Conservation (phyloP, 2,329 filamentous ascomycete genomes). For the Talaromyces sp. region DNA sequence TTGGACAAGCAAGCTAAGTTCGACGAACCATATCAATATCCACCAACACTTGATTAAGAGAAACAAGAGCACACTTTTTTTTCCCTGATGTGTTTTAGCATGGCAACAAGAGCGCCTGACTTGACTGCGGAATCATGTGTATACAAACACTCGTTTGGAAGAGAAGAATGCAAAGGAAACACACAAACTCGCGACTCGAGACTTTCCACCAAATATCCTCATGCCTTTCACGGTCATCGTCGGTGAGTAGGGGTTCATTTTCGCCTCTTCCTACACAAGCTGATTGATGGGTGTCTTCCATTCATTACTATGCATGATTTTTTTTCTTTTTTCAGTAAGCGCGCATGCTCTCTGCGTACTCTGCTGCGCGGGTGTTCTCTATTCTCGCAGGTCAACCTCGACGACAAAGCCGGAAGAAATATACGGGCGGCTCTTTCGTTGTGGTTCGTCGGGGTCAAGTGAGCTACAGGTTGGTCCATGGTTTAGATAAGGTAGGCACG, state of each 20-base stretch:
- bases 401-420: background rate
- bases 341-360: background rate
- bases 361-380: background rate
- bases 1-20: conserved; percentile 38
- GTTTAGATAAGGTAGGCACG: conserved; percentile 11
- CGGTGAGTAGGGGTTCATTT: conserved; percentile 28
- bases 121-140: background rate
- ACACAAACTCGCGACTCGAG: background rate
- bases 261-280: conserved; percentile 23
- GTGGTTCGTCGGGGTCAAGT: background rate
- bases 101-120: conserved; percentile 23
- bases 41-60: conserved; percentile 27
- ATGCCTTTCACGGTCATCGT: conserved; percentile 16
- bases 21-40: conserved; percentile 30
- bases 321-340: conserved; percentile 5
- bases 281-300: conserved; percentile 10
- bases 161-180: background rate
- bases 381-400: background rate
- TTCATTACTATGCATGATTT: background rate
- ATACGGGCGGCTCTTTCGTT: background rate
- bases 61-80: conserved; percentile 23
- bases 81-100: conserved; percentile 37
- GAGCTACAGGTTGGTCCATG: conserved; percentile 1
- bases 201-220: background rate
- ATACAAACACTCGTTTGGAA: background rate